These are phyloP conservation scores for Penicillium sp. DNA, from an alignment of 2,329 filamentous ascomycete genomes.

Conservation along the genomic window DNA sequence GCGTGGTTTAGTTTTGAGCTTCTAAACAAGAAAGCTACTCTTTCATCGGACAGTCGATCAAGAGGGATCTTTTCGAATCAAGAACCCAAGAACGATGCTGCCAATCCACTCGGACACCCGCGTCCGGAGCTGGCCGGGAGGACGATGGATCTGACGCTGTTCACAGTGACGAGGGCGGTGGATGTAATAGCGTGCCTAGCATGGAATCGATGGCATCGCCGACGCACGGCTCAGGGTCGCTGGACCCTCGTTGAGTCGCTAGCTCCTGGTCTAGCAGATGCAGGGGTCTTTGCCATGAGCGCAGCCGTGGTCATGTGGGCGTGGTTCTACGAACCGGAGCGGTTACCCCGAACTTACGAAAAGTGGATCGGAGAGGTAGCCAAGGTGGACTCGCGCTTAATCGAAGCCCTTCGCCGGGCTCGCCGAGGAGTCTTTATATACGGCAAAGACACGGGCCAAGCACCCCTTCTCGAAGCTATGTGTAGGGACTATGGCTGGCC, in stretches of 20 bases:
- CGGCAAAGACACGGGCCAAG: slow-evolving; percentile 69
- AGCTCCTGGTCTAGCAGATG: slow-evolving; percentile 55
- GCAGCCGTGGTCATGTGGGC: slow-evolving; percentile 81
- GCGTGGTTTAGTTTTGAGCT: slow-evolving; percentile 51
- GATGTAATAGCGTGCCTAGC: slow-evolving; percentile 67
- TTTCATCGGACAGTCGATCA: slow-evolving; percentile 12
- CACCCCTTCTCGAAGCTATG: slow-evolving; percentile 66
- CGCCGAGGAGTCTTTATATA: slow-evolving; percentile 65
- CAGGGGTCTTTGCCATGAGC: slow-evolving; percentile 68
- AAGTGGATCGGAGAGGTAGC: slow-evolving; percentile 80
- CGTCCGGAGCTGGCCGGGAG: slow-evolving; percentile 59
- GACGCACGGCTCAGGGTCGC: slow-evolving; percentile 29
- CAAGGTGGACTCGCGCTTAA: slow-evolving; percentile 69
- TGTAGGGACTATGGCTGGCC: slow-evolving; percentile 70
- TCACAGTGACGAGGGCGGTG: slow-evolving; percentile 67
- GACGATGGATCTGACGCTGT: slow-evolving; percentile 80
- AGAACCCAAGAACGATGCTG: slow-evolving; percentile 1
- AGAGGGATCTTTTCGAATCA: slow-evolving; percentile 5
- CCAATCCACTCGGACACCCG: slow-evolving; percentile 11
- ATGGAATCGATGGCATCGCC: slow-evolving; percentile 54
- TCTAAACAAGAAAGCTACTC: slow-evolving; percentile 42
- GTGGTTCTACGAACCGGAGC: slow-evolving; percentile 74
- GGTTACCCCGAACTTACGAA: slow-evolving; percentile 70
- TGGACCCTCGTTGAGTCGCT: slow-evolving; percentile 42
- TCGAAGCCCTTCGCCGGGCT: slow-evolving; percentile 69